Evolutionary conservation across 371 early-diverging fungal genomes (phyloP).

Genomic region (Mucor circinelloides): DNA sequence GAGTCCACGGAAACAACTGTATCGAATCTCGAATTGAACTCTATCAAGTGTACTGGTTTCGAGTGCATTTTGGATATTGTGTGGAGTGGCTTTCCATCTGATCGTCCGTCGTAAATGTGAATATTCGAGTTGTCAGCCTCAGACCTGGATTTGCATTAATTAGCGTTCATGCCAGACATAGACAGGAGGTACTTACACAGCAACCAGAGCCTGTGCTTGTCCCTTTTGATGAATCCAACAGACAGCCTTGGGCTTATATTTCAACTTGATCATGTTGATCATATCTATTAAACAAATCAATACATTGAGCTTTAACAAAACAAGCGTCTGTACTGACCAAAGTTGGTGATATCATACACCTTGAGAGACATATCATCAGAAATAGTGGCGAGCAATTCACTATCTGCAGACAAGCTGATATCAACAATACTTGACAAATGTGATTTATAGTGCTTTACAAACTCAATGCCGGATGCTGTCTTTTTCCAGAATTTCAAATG

Average conservation of each 20-base stretch:
- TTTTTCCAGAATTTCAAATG: constrained; percentile 99
- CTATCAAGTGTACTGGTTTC: constrained; percentile 78
- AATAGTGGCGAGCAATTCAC: constrained; percentile 80
- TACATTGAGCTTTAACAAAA: not conserved
- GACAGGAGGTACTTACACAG: constrained; percentile 58
- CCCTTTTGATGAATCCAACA: constrained; percentile 90
- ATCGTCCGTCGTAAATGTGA: constrained; percentile 84
- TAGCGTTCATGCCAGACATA: not conserved
- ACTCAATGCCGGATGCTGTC: constrained; percentile 90
- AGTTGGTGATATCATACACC: constrained; percentile 93
- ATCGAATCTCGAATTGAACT: constrained; percentile 76
- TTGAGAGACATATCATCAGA: constrained; percentile 86
- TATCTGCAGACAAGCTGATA: constrained; percentile 75
- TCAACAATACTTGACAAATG: constrained; percentile 72
- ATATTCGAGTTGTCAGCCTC: constrained; percentile 74
- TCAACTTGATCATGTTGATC: constrained; percentile 91
- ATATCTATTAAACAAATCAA: constrained; percentile 66
- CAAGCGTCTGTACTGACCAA: constrained; percentile 56
- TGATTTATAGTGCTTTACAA: constrained; percentile 95
- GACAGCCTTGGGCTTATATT: constrained; percentile 73
- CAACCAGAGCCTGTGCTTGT: constrained; percentile 79
- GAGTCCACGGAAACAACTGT: constrained; percentile 84
- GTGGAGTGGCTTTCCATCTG: constrained; percentile 63
- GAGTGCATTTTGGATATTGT: constrained; percentile 71
- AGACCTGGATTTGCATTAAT: constrained; percentile 49